Base-by-base conservation (phyloP, 768 basidiomycete genomes). In the Daedaleopsis sinensis region DNA sequence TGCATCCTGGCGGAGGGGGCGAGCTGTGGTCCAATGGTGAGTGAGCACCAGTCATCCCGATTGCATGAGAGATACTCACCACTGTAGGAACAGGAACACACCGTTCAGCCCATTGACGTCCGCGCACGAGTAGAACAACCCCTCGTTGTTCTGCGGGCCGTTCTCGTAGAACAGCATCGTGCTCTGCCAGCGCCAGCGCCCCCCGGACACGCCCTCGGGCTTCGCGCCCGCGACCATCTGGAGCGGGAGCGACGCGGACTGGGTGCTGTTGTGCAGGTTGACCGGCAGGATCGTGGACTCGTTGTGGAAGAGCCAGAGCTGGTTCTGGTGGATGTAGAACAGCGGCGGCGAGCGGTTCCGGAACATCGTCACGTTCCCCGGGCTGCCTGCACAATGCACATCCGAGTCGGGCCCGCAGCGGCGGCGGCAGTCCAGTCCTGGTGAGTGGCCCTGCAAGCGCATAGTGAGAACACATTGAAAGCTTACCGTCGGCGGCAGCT, bases 251-350 rank as follows among this genome's bases (percentile, higher is more conserved):
- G 76, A 72, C 16, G 78, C 71, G 11, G 73, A 70, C 27, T 46
- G 43, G 15, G 84, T 86, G 9, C 78, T 74, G 63, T 88, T 88
- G 42, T 80, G 68, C 39, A 85, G 76, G 63, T 82, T 84, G 47
- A 87, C 81, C 53, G 80, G 79, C 57, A 80, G 77, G 55, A 88
- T 82, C 16, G 81, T 76, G 0, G 84, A 79, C 55, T 82, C 82
- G 69, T 89, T 88, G 57, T 78, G 76, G 67, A 79, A 79, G 53
- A 82, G 80, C 75, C 78, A 84, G 24, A 88, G 76, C 52, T 81
- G 79, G 50, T 79, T 72, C 59, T 78, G 76, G 65, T 79, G 74
- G 62, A 88, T 76, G 72, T 84, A 85, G 72, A 86, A 88, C 18
- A 83, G 67, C 9, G 82, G 77, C 15, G 82, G 81, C 11, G 59